A percentile compares a stretch with the other conserved stretches of the same genome.
These are phyloP conservation scores for Canna indica DNA, from an alignment of 176 grass and related monocot species.

Conservation along the genomic window DNA sequence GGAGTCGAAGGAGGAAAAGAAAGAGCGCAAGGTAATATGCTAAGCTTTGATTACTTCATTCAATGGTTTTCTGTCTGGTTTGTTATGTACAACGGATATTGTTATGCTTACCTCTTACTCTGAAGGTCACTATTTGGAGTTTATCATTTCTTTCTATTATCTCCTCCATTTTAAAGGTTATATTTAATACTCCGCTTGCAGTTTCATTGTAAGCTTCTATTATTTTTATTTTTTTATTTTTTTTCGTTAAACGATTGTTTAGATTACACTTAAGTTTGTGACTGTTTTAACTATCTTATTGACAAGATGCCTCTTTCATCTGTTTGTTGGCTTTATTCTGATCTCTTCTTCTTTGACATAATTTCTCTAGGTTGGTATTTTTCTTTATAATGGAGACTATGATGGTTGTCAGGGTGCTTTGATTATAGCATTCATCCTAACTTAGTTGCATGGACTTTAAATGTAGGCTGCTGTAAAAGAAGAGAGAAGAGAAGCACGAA, in stretches of 20 bases:
- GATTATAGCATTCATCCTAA: not conserved
- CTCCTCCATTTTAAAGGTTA: not conserved
- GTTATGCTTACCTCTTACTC: not conserved
- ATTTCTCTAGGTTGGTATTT: not conserved
- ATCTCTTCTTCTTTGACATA: too few species aligned
- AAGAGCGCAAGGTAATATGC: slow-evolving; percentile 78
- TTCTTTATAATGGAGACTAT: not conserved
- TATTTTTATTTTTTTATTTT: too few species aligned
- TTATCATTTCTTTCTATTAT: too few species aligned
- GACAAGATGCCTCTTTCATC: too few species aligned
- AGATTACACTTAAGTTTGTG: too few species aligned
- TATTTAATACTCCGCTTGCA: too few species aligned
- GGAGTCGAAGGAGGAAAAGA: slow-evolving; percentile 92
- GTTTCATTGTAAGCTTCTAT: too few species aligned
- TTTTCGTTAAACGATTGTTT: too few species aligned
- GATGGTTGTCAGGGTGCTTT: not conserved
- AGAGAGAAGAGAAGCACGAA: slow-evolving; percentile 71
- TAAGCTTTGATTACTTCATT: not conserved
- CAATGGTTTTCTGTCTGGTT: not conserved
- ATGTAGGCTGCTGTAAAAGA: slow-evolving; percentile 63
- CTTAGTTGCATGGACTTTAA: not conserved
- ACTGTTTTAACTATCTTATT: too few species aligned
- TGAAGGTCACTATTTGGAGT: too few species aligned
- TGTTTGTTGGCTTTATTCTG: too few species aligned
- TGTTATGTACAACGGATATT: not conserved